These are phyloP conservation scores for Cucurbita ficifolia DNA, from an alignment of 306 rosid genomes.

Conservation along the genomic window DNA sequence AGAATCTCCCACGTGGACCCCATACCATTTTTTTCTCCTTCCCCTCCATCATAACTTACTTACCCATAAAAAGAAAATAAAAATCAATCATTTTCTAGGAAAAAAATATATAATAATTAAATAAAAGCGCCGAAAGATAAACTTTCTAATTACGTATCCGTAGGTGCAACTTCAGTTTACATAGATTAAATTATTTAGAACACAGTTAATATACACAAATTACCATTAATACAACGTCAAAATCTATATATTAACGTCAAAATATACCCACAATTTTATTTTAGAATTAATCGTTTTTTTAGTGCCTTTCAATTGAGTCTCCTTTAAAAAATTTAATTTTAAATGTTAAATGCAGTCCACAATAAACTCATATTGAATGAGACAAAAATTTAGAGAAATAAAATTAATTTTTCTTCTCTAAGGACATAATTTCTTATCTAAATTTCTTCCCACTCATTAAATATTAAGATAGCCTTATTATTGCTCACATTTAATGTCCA, in stretches of 20 bases:
- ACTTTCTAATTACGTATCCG: neutral
- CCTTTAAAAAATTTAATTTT: too few relatives aligned
- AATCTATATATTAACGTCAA: neutral
- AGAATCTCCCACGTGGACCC: constrained; percentile 4
- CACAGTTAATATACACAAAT: neutral
- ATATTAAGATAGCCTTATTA: neutral
- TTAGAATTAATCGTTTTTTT: neutral
- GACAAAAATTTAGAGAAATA: neutral
- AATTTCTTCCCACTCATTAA: neutral
- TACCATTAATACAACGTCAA: neutral
- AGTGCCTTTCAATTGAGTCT: too few relatives aligned
- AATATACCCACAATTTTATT: neutral
- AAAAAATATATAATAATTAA: neutral
- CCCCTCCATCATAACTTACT: neutral
- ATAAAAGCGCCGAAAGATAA: neutral
- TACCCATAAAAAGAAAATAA: neutral
- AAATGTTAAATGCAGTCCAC: neutral
- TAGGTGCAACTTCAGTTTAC: neutral
- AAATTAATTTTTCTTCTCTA: neutral
- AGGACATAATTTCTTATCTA: neutral
- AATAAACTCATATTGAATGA: neutral
- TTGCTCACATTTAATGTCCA: neutral
- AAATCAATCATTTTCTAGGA: neutral
- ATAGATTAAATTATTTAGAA: neutral
- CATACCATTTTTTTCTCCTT: neutral